Evolutionary conservation across 2,329 filamentous ascomycete species (phyloP).

Genomic region (Microascus cirrosus): DNA sequence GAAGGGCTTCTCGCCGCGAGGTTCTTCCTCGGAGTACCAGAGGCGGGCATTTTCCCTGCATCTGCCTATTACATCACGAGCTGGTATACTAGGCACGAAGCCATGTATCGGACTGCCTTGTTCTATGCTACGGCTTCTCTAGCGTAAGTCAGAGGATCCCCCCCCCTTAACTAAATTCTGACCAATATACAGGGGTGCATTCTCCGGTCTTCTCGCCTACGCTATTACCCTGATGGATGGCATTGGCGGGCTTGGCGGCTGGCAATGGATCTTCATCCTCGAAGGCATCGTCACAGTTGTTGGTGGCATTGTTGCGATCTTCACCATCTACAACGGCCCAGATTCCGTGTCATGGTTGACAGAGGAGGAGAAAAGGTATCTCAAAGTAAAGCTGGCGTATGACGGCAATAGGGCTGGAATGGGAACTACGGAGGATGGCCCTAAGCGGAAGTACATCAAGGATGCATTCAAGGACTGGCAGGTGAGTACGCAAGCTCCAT

Average conservation of each 20-base stretch:
- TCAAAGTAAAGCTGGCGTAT: constrained; percentile 9
- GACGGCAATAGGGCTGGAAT: constrained; percentile 6
- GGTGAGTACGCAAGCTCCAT: constrained; percentile 18
- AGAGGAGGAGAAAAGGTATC: constrained; percentile 42
- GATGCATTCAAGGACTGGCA: constrained; percentile 6
- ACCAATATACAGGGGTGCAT: constrained; percentile 47
- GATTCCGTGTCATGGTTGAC: constrained; percentile 57
- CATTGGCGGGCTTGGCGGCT: constrained; percentile 44
- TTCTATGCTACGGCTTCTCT: constrained; percentile 67
- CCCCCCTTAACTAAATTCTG: constrained; percentile 55
- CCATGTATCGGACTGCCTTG: constrained; percentile 65
- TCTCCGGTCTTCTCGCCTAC: constrained; percentile 55
- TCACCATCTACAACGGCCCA: constrained; percentile 58
- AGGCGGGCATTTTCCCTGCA: constrained; percentile 63
- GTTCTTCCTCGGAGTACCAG: constrained; percentile 57
- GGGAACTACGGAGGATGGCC: constrained; percentile 1
- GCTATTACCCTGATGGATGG: constrained; percentile 50
- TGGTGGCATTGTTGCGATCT: constrained; percentile 47
- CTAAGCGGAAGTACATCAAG: constrained; percentile 5
- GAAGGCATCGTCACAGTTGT: constrained; percentile 50
- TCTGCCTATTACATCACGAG: constrained; percentile 63
- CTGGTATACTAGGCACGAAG: constrained; percentile 67
- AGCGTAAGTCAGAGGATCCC: constrained; percentile 56
- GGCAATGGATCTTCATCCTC: constrained; percentile 62
- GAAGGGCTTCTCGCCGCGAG: constrained; percentile 57